Conservation (phyloP, 768 basidiomycete species). For the Clathrus columnatus region DNA sequence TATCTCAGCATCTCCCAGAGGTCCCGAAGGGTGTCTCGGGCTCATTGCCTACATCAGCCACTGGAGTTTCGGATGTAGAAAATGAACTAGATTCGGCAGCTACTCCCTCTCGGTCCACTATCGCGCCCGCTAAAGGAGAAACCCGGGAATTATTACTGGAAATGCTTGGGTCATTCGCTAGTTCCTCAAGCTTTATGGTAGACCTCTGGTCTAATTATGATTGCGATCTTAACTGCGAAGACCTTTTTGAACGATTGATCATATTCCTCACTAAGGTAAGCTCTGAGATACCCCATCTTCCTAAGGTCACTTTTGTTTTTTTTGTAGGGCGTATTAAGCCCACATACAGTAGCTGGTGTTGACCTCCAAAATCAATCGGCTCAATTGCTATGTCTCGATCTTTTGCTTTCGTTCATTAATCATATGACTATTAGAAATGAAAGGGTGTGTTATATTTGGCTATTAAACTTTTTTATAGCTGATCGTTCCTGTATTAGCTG, state of each 20-base stretch:
- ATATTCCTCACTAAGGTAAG: conserved; percentile 82
- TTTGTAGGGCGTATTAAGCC: conserved; percentile 69
- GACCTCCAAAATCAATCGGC: conserved; percentile 65
- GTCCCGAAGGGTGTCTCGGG: conserved; percentile 13
- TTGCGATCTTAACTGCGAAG: conserved; percentile 94
- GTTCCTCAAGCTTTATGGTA: conserved; percentile 87
- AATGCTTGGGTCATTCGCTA: conserved; percentile 70
- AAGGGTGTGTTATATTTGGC: conserved; percentile 26
- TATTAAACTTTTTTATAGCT: background rate
- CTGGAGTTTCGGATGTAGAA: conserved; percentile 43
- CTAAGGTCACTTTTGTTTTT: background rate
- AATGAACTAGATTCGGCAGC: conserved; percentile 30
- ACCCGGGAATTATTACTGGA: conserved; percentile 87
- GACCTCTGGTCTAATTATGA: conserved; percentile 96
- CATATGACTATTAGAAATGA: conserved; percentile 71
- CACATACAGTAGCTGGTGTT: conserved; percentile 45
- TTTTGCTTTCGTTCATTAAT: conserved; percentile 78
- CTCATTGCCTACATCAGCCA: conserved; percentile 21
- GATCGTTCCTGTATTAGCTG: conserved; percentile 23
- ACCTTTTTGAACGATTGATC: conserved; percentile 83
- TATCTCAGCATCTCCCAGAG: conserved; percentile 1
- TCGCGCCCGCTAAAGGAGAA: conserved; percentile 76
- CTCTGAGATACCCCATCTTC: background rate
- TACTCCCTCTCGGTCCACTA: conserved; percentile 40
- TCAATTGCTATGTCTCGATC: conserved; percentile 82